A percentile compares a stretch with the other conserved stretches of the same genome.
phyloP scores from a whole-genome alignment of 1,139 yeast genomes.

The Scheffersomyces parashehatae region DNA sequence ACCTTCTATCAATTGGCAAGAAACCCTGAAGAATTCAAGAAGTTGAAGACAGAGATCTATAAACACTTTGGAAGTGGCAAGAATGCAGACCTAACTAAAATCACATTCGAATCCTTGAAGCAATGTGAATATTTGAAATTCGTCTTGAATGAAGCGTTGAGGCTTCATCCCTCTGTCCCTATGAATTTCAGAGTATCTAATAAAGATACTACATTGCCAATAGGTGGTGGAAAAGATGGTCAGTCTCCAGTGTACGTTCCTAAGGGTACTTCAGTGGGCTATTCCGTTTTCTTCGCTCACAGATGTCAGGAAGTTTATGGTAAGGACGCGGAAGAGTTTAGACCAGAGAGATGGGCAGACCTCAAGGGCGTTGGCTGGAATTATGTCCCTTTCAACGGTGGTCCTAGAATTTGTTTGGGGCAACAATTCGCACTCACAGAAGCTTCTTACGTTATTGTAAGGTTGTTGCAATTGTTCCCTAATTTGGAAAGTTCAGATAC shows the following conservation, averaged over 20 bases:
- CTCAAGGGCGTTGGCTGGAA: conserved; percentile 48
- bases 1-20: conserved; percentile 42
- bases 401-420: conserved; percentile 61
- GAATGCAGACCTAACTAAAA: conserved; percentile 25
- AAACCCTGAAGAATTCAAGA: conserved; percentile 36
- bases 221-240: conserved; percentile 52
- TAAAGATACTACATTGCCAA: conserved; percentile 49
- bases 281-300: conserved; percentile 48
- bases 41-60: conserved; percentile 34
- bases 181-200: conserved; percentile 48
- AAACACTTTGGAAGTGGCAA: conserved; percentile 38
- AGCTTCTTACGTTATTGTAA: conserved; percentile 45
- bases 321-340: conserved; percentile 44
- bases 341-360: conserved; percentile 55
- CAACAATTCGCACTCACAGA: conserved; percentile 62
- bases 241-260: conserved; percentile 42
- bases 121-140: conserved; percentile 48
- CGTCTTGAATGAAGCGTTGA: conserved; percentile 50
- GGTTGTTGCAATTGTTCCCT: conserved; percentile 40
- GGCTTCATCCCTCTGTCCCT: conserved; percentile 60
- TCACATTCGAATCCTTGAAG: conserved; percentile 52
- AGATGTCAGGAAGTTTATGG: conserved; percentile 48
- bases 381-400: conserved; percentile 58
- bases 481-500: conserved; percentile 25
- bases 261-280: conserved; percentile 48